Percentiles rank a stretch among this genome's conserved stretches.
phyloP scores from a whole-genome alignment of 129 eudicot species.

The Helianthus annuus region DNA sequence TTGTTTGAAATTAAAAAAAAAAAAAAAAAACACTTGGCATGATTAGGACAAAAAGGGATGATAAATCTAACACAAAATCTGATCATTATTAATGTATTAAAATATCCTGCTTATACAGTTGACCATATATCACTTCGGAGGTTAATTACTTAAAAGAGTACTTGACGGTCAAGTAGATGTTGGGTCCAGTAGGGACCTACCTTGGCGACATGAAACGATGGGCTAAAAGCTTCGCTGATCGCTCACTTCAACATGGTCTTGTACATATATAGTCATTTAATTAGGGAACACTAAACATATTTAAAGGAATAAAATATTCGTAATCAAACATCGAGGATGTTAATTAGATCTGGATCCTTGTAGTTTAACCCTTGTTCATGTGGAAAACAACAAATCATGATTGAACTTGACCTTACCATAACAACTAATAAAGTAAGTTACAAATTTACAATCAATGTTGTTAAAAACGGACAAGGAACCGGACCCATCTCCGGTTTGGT shows the following conservation, averaged over 20 bases:
- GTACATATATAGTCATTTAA: constrained; percentile 28
- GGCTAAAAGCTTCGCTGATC: constrained; percentile 53
- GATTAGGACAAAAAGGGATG: too few relatives aligned
- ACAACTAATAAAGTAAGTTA: neutral
- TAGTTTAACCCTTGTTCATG: constrained; percentile 9
- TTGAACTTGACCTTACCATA: neutral
- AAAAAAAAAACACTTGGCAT: too few relatives aligned
- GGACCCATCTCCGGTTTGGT: too few relatives aligned
- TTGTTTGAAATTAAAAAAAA: too few relatives aligned
- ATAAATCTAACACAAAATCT: neutral
- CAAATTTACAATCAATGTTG: neutral
- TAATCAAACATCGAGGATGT: constrained; percentile 16
- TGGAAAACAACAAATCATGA: constrained; percentile 6
- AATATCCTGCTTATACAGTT: constrained; percentile 1
- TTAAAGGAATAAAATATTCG: constrained; percentile 11
- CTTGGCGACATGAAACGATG: constrained; percentile 58
- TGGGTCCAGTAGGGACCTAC: constrained; percentile 41
- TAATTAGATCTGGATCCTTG: constrained; percentile 23
- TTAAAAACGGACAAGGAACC: too few relatives aligned
- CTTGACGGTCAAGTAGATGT: constrained; percentile 41
- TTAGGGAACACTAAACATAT: constrained; percentile 45
- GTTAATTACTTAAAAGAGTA: neutral
- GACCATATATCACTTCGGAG: constrained; percentile 8
- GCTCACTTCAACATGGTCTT: constrained; percentile 3
- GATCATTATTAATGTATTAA: neutral